Evolutionary conservation across 2,329 filamentous ascomycete species (phyloP).

Genomic region (Geosmithia flava): DNA sequence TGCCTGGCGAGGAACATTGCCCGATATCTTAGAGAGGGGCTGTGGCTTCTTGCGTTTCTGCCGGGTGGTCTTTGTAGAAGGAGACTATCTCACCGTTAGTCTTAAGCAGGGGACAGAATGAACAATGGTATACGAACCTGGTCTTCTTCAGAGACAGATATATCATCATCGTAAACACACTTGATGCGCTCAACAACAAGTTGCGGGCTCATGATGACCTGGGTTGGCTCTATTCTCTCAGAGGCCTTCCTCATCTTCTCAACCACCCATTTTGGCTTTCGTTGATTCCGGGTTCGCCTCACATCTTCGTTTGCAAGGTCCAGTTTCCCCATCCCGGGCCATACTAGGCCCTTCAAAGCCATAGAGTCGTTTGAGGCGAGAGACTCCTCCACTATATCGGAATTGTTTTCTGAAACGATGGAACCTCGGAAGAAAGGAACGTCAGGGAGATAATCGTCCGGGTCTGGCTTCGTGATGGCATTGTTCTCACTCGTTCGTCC

Average conservation of each 20-base stretch:
- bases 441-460: conserved; percentile 6
- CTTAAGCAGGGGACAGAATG: neutral
- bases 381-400: conserved; percentile 14
- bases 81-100: conserved; percentile 4
- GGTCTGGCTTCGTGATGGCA: conserved; percentile 14
- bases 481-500: conserved; percentile 8
- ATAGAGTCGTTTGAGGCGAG: conserved; percentile 15
- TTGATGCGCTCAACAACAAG: conserved; percentile 37
- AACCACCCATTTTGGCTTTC: conserved; percentile 62
- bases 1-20: conserved; percentile 17
- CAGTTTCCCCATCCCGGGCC: conserved; percentile 72
- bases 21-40: conserved; percentile 19
- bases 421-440: conserved; percentile 11
- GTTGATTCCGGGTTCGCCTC: conserved; percentile 65
- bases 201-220: conserved; percentile 48
- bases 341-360: conserved; percentile 57
- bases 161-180: conserved; percentile 48
- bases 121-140: conserved; percentile 23
- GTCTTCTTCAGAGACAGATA: conserved; percentile 25
- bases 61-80: conserved; percentile 16
- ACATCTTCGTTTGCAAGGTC: conserved; percentile 65
- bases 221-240: conserved; percentile 47
- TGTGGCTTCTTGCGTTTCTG: conserved; percentile 16
- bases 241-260: conserved; percentile 54
- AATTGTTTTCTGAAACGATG: conserved; percentile 14